Conservation (phyloP, 108 stramenopile genomes). For the Fistulifera solaris region DNA sequence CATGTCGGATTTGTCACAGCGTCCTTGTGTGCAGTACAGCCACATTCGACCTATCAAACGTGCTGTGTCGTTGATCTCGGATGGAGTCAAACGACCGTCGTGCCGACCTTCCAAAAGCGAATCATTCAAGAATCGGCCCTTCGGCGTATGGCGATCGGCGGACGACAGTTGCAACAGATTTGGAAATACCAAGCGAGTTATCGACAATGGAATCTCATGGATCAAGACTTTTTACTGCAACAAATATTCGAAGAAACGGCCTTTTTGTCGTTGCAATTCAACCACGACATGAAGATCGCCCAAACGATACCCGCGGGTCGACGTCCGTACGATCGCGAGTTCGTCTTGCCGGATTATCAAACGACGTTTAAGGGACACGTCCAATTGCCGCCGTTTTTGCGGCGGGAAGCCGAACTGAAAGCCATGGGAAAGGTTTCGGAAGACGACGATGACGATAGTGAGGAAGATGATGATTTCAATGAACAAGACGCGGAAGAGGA, state of each 20-base stretch:
- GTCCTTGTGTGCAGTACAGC: constrained; percentile 9
- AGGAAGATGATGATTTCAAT: constrained; percentile 7
- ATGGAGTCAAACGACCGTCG: constrained; percentile 80
- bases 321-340: constrained; percentile 75
- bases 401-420: constrained; percentile 29
- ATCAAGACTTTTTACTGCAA: constrained; percentile 81
- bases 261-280: constrained; percentile 64
- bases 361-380: constrained; percentile 54
- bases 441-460: constrained; percentile 37
- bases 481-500: constrained; percentile 20
- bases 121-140: constrained; percentile 17
- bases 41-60: constrained; percentile 19
- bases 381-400: constrained; percentile 45
- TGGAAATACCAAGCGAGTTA: constrained; percentile 88
- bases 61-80: constrained; percentile 88
- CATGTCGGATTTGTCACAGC: constrained; percentile 37
- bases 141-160: constrained; percentile 83
- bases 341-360: constrained; percentile 85
- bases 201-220: constrained; percentile 96
- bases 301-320: constrained; percentile 34
- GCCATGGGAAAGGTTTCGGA: constrained; percentile 19
- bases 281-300: constrained; percentile 56
- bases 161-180: constrained; percentile 86
- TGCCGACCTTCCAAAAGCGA: constrained; percentile 36
- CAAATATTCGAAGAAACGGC: constrained; percentile 60